Evolutionary conservation across 257 asterid genomes (phyloP), one percentile per base, ranked within the genome.

Genomic region (Nicotiana tabacum): DNA sequence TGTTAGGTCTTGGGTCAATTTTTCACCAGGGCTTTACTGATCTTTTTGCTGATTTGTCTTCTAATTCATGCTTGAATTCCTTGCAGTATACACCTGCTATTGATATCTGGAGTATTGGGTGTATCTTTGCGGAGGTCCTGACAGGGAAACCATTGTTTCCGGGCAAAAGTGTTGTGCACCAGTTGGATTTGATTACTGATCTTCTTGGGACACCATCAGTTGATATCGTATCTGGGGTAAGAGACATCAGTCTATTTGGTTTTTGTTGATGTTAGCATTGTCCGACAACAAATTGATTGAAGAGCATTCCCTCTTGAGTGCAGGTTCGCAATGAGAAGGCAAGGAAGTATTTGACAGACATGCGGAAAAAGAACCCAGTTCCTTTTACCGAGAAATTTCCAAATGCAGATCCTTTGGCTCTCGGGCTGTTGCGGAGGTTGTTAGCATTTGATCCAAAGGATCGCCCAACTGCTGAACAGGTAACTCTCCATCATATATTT

Each of bases 311-410:
- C 62, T 74, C 27, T 81, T 83, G 85, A 86, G 78, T 89, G 87
- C 90, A 95, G 98, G 98, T 95, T 57, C 93, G 98, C 66, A 93
- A 93, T 74, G 98, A 93, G 83, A 95, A 95, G 91, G 98, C 98
- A 13, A 90, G 98, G 82, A 95, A 92, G 84, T 95, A 93, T 88
- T 89, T 95, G 80, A 89, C 80, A 77, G 93, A 88, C 68, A 92
- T 95, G 97, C 89, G 91, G 84, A 95, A 89, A 87, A 95, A 95
- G 85, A 87, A 85, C 30, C 81, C 91, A 16, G 89, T 92, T 82
- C 80, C 91, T 83, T 95, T 95, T 81, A 61, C 91, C 37, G 91
- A 90, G 85, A 95, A 92, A 86, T 93, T 95, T 84, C 88, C 88
- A 16, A 91, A 90, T 81, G 89, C 86, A 53, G 97, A 95, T 89